Conservation (phyloP, 176 grass and related monocot genomes). For the Stipa capillata region DNA sequence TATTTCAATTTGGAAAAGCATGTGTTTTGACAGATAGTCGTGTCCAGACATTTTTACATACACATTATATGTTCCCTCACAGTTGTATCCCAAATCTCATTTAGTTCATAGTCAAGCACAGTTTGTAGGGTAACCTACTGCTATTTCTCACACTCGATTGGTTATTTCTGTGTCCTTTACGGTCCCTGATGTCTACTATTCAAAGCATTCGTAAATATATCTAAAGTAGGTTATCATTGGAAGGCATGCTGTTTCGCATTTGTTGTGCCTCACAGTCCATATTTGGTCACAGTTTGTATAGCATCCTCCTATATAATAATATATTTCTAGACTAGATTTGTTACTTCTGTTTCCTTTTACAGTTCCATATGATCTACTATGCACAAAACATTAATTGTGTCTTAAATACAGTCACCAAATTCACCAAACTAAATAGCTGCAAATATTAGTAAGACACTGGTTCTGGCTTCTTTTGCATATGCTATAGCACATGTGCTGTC, state of each 20-base stretch:
- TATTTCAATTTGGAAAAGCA: not conserved
- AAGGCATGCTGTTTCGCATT: not conserved
- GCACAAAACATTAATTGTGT: constrained; percentile 7
- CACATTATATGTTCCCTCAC: not conserved
- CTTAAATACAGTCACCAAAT: constrained; percentile 24
- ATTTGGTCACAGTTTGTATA: not conserved
- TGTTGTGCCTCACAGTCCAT: not conserved
- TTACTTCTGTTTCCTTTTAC: not conserved
- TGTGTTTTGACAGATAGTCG: not conserved
- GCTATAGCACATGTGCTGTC: constrained; percentile 29
- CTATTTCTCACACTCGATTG: not conserved
- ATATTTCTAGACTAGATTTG: not conserved
- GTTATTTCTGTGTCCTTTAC: not conserved
- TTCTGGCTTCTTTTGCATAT: constrained; percentile 13
- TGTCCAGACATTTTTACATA: not conserved
- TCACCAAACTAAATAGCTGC: constrained; percentile 11
- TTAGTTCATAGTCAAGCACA: not conserved
- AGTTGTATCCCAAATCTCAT: not conserved
- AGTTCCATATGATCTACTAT: not conserved
- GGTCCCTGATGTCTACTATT: not conserved
- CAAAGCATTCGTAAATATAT: not conserved
- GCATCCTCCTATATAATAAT: not conserved
- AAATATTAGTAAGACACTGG: constrained; percentile 1
- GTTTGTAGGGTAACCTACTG: not conserved
- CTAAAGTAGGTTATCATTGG: not conserved